phyloP scores from a whole-genome alignment of 371 early-diverging fungal species.

The Gilbertella persicaria region DNA sequence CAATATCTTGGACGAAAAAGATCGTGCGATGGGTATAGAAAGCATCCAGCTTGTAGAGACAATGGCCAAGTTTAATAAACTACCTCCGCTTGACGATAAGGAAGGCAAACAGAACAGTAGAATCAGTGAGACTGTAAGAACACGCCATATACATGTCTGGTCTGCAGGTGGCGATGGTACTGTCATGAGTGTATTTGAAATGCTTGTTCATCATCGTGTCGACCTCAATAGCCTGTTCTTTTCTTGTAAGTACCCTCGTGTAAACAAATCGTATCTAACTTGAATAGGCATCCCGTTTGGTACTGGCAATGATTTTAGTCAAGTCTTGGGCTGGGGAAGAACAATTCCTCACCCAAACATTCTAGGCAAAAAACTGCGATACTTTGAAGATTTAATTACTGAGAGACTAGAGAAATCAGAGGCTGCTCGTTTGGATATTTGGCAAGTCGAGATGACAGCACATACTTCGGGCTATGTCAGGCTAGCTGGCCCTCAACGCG shows the following conservation, averaged over 20 bases:
- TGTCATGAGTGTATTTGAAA: conserved; percentile 62
- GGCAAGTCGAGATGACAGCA: conserved; percentile 53
- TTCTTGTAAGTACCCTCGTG: conserved; percentile 39
- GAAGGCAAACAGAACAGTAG: background rate
- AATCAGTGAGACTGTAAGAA: conserved; percentile 13
- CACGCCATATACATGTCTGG: conserved; percentile 63
- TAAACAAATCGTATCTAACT: background rate
- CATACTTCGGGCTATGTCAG: conserved; percentile 53
- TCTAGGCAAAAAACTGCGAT: conserved; percentile 42
- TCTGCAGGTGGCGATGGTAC: conserved; percentile 71
- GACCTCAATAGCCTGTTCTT: conserved; percentile 59
- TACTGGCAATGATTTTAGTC: conserved; percentile 68
- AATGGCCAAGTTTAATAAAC: conserved; percentile 25
- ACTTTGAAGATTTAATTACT: conserved; percentile 46
- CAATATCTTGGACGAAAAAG: conserved; percentile 53
- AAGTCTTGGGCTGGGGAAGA: conserved; percentile 69
- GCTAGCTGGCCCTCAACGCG: conserved; percentile 37
- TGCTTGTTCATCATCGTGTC: conserved; percentile 47
- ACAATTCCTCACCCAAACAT: conserved; percentile 51
- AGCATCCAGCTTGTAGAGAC: conserved; percentile 31
- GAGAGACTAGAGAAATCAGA: conserved; percentile 57
- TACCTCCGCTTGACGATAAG: conserved; percentile 15
- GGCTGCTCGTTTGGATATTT: conserved; percentile 62
- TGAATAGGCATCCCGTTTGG: conserved; percentile 61
- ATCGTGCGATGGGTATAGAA: conserved; percentile 44